These are phyloP conservation scores for Candida lessepsii DNA, from an alignment of 805 yeast species.

Conservation along the genomic window DNA sequence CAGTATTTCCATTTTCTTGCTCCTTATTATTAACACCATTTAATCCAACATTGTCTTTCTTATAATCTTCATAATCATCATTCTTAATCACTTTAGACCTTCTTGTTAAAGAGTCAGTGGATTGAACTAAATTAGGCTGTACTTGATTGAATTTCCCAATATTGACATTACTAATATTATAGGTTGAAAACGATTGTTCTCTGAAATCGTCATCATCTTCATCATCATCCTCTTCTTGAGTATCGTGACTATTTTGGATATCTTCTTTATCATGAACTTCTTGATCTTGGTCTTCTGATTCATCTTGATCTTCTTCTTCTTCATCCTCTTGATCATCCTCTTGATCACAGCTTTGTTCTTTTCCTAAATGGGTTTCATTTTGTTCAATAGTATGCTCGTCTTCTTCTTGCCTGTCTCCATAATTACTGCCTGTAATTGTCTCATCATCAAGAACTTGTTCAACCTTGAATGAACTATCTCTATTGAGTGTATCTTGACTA, in stretches of 20 bases:
- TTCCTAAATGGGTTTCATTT: background rate
- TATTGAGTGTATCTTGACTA: constrained; percentile 20
- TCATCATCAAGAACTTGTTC: constrained; percentile 4
- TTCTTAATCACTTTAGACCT: background rate
- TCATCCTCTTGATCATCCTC: background rate
- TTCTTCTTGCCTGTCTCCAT: no score
- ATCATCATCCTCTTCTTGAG: no score
- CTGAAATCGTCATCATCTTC: constrained; percentile 6
- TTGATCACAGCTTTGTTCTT: background rate
- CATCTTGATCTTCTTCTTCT: background rate
- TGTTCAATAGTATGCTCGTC: background rate
- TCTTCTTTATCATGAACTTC: background rate
- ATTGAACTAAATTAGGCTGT: constrained; percentile 4
- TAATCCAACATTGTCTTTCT: no score
- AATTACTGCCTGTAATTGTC: background rate
- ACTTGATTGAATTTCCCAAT: constrained; percentile 4
- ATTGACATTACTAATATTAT: constrained; percentile 7
- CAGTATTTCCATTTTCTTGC: no score
- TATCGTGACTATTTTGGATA: no score
- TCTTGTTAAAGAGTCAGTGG: constrained; percentile 1
- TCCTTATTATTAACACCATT: no score
- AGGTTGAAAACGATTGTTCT: constrained; percentile 4
- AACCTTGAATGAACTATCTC: background rate
- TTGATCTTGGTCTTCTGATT: background rate
- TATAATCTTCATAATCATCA: background rate